These are phyloP conservation scores for Phycomyces blakesleeanus DNA, from an alignment of 192 early-diverging fungal species.

Conservation along the genomic window DNA sequence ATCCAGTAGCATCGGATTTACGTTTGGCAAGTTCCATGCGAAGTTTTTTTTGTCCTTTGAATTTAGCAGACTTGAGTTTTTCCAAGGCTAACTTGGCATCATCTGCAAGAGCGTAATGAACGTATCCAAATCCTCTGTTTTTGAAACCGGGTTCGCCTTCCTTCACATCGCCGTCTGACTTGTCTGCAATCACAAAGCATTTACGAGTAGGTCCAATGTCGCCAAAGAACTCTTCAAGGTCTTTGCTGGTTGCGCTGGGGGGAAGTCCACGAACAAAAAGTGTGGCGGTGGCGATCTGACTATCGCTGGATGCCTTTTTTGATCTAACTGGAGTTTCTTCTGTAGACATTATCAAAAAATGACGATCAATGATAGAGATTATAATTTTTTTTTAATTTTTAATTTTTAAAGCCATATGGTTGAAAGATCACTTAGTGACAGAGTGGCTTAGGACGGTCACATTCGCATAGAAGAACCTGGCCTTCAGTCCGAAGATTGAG, in stretches of 20 bases:
- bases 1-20: conserved; percentile 32
- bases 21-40: conserved; percentile 76
- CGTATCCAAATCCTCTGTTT: conserved; percentile 91
- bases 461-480: too few relatives aligned
- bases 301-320: conserved; percentile 1
- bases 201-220: conserved; percentile 84
- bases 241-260: conserved; percentile 69
- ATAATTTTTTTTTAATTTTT: too few relatives aligned
- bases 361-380: neutral
- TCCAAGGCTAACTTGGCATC: conserved; percentile 77
- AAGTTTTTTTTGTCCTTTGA: conserved; percentile 64
- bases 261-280: conserved; percentile 90
- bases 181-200: conserved; percentile 83
- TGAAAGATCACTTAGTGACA: too few relatives aligned
- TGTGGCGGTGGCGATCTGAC: conserved; percentile 50
- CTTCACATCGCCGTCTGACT: conserved; percentile 34
- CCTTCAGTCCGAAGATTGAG: too few relatives aligned
- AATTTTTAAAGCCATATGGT: neutral
- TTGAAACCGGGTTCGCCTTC: conserved; percentile 32
- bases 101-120: conserved; percentile 76
- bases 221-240: conserved; percentile 87
- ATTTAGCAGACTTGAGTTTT: conserved; percentile 72
- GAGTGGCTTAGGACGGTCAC: too few relatives aligned
- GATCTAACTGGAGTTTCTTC: neutral
- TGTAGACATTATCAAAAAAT: conserved; percentile 2